A percentile compares a stretch with the other conserved stretches of the same genome.
Evolutionary conservation across 768 basidiomycete genomes (phyloP).

Genomic region (Amanita phalloides): DNA sequence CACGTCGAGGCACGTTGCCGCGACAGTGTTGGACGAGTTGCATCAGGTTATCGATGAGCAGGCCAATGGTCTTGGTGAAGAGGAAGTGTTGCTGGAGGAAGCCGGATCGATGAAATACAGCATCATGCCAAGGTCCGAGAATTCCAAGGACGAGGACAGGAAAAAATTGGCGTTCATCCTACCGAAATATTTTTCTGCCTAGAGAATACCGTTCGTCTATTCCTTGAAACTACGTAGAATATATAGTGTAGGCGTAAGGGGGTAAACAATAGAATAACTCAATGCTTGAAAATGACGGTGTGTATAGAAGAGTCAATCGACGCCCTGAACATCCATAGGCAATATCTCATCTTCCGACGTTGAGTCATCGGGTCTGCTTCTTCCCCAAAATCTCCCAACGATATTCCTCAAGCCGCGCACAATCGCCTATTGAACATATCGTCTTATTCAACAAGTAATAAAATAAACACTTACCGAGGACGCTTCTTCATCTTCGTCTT

Average conservation of each 20-base stretch:
- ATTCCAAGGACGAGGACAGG: slow-evolving; percentile 47
- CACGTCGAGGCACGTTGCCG: slow-evolving; percentile 72
- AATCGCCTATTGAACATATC: slow-evolving; percentile 32
- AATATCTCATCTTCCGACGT: slow-evolving; percentile 32
- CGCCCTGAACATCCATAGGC: slow-evolving; percentile 18
- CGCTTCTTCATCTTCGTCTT: slow-evolving; percentile 34
- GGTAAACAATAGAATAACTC: neutral
- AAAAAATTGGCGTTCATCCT: slow-evolving; percentile 68
- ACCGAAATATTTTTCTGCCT: slow-evolving; percentile 55
- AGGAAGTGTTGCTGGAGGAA: slow-evolving; percentile 48
- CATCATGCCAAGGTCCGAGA: slow-evolving; percentile 62
- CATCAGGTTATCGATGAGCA: slow-evolving; percentile 42
- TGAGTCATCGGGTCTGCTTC: slow-evolving; percentile 20
- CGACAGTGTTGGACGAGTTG: slow-evolving; percentile 57
- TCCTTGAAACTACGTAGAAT: neutral
- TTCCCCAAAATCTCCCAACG: slow-evolving; percentile 49
- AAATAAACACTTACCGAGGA: slow-evolving; percentile 31
- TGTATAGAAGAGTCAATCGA: slow-evolving; percentile 15
- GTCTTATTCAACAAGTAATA: neutral
- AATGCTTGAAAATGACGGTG: too few species aligned
- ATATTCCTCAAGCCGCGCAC: slow-evolving; percentile 51
- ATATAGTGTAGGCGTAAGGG: neutral
- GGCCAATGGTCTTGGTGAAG: slow-evolving; percentile 16
- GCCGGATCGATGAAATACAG: slow-evolving; percentile 77
- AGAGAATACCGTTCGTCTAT: neutral